Conservation (phyloP, 805 yeast genomes). For the Hanseniaspora taiwanica region DNA sequence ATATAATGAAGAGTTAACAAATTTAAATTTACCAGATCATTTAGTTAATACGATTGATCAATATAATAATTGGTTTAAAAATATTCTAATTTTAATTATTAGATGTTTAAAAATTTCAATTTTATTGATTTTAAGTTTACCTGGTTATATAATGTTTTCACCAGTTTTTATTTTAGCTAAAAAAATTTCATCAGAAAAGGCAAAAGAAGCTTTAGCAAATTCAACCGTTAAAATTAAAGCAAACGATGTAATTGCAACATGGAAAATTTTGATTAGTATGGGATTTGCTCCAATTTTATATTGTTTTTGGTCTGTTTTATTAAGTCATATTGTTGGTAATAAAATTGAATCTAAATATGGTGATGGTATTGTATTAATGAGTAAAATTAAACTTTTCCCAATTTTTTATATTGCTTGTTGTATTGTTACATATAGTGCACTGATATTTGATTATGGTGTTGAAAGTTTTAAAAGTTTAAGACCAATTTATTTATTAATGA, state of each 20-base stretch:
- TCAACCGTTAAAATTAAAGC: conserved; percentile 86
- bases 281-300: conserved; percentile 78
- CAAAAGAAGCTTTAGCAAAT: conserved; percentile 69
- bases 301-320: conserved; percentile 49
- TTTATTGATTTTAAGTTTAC: conserved; percentile 52
- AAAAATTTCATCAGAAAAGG: conserved; percentile 56
- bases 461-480: conserved; percentile 70
- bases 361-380: conserved; percentile 22
- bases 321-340: conserved; percentile 8
- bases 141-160: conserved; percentile 71
- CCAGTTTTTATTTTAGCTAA: conserved; percentile 76
- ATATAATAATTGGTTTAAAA: conserved; percentile 33
- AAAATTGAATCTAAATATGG: conserved; percentile 9
- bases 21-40: conserved; percentile 44
- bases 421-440: conserved; percentile 73
- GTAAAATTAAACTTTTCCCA: conserved; percentile 25
- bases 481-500: conserved; percentile 58
- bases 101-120: conserved; percentile 41
- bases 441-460: conserved; percentile 76
- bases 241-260: conserved; percentile 83
- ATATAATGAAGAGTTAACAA: conserved; percentile 61
- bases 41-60: conserved; percentile 42
- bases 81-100: conserved; percentile 34
- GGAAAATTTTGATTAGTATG: conserved; percentile 83
- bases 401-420: conserved; percentile 45